Evolutionary conservation across 192 early-diverging fungal species (phyloP), one percentile per base, ranked within the genome.

Genomic region (Backusella macrospora): DNA sequence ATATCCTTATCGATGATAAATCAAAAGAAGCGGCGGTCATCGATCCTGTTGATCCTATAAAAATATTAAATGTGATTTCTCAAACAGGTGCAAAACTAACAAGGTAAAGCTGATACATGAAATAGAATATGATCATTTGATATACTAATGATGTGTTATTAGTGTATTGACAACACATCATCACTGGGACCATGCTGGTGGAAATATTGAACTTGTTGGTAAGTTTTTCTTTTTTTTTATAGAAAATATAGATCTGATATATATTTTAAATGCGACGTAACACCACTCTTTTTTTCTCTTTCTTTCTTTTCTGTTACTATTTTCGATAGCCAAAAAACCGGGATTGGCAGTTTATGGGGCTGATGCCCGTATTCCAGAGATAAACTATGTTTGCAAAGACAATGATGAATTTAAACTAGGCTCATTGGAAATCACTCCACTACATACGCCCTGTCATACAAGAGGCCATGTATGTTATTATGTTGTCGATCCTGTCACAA

Each of bases 401-500:
- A 87, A 86, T 52, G 90, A 90, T 42, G 79, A 89, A 49, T 95
- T 97, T 79, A 83, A 85, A 29, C 63, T 98, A 10, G 96, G 96
- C 46, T 86, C 86, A 3, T 75, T 99, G 9, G 78, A 80, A 10
- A 81, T 96, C 7, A 92, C 87, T 9, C 87, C 94, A 0, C 75
- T 96, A 0, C 86, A 88, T 79, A 98, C 96, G 0, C 82, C 84
- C 38, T 93, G 97, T 70, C 97, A 99, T 81, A 99, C 97, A 7
- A 90, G 84, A 0, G 94, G 94, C 26, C 92, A 91, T 79, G 90
- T 98, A 8, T 90, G 91, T 74, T 98, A 90, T 82, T 96, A 87
- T 78, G 86, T 96, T 16, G 85, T 84, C 44, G 90, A 92, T 76
- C 80, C 77, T n/a, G 69, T 76, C 16, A 84, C 78, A 10, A 75